Evolutionary conservation across 2,329 filamentous ascomycete genomes (phyloP).

Genomic region (Moelleriella libera): DNA sequence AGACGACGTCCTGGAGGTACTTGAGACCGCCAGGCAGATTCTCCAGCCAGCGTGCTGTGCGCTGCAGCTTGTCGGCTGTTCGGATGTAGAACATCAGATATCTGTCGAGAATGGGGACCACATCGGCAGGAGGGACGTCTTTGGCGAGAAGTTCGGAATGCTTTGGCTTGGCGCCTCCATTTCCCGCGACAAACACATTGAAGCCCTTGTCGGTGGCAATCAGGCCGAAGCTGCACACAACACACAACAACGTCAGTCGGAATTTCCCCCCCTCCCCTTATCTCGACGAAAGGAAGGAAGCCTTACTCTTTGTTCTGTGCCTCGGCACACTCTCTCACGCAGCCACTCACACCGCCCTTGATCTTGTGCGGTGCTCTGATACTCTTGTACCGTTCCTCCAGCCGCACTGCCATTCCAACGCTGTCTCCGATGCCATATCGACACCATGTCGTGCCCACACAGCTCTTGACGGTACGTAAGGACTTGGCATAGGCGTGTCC

Average conservation of each 20-base stretch:
- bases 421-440: conserved; percentile 79
- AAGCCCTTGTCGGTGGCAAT: conserved; percentile 89
- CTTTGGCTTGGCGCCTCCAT: conserved; percentile 72
- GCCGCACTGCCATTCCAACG: conserved; percentile 75
- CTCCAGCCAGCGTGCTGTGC: conserved; percentile 81
- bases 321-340: conserved; percentile 85
- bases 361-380: conserved; percentile 82
- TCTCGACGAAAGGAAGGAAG: not conserved
- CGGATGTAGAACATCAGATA: conserved; percentile 92
- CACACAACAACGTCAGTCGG: not conserved
- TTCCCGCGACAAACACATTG: conserved; percentile 84
- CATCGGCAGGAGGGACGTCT: conserved; percentile 70
- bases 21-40: conserved; percentile 68
- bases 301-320: conserved; percentile 79
- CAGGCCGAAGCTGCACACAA: conserved; percentile 53
- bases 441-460: conserved; percentile 85
- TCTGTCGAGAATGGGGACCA: conserved; percentile 72
- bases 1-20: conserved; percentile 69
- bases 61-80: conserved; percentile 78
- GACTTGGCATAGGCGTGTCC: conserved; percentile 87
- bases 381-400: conserved; percentile 87
- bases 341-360: conserved; percentile 81
- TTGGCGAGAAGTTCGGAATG: conserved; percentile 76
- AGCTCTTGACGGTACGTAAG: conserved; percentile 79
- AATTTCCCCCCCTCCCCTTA: not conserved